Conservation (phyloP, 495 filamentous ascomycete species). For the Darksidea phi region DNA sequence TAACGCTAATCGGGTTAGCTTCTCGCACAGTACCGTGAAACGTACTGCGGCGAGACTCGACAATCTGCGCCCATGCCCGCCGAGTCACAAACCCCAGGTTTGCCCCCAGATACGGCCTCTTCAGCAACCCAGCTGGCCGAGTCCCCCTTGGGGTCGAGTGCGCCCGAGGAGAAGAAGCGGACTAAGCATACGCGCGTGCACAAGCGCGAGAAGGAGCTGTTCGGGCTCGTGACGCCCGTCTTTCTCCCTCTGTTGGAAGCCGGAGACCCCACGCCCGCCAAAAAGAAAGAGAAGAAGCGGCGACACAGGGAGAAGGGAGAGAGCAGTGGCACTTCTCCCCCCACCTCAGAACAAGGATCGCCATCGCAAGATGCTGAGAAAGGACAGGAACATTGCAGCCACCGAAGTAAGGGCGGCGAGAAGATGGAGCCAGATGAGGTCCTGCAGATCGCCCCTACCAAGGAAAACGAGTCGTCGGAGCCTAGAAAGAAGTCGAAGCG, state of each 20-base stretch:
- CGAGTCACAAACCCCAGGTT: neutral
- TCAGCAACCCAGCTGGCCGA: slow-evolving; percentile 1
- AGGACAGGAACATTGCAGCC: slow-evolving; percentile 7
- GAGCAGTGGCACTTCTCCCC: neutral
- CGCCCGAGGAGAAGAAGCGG: slow-evolving; percentile 21
- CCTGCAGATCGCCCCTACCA: neutral
- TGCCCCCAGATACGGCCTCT: neutral
- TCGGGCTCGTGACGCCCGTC: slow-evolving; percentile 29
- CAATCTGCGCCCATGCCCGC: neutral
- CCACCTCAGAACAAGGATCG: slow-evolving; percentile 4
- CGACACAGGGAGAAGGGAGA: slow-evolving; percentile 1
- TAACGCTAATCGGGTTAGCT: slow-evolving; percentile 31
- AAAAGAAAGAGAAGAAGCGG: slow-evolving; percentile 20
- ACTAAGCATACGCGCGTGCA: slow-evolving; percentile 32
- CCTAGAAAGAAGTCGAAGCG: slow-evolving; percentile 23
- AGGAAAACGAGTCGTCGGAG: neutral
- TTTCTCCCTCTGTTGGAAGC: slow-evolving; percentile 33
- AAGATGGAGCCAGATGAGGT: slow-evolving; percentile 7
- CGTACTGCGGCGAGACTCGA: slow-evolving; percentile 15
- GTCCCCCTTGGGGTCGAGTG: neutral
- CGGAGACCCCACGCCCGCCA: slow-evolving; percentile 2
- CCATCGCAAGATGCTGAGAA: slow-evolving; percentile 23
- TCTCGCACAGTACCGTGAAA: slow-evolving; percentile 21
- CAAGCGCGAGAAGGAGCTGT: slow-evolving; percentile 34
- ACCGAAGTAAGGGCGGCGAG: slow-evolving; percentile 9